Evolutionary conservation across 1,284 basidiomycete genomes (phyloP), one percentile per base, ranked within the genome.

Genomic region (Apiotrichum gamsii): DNA sequence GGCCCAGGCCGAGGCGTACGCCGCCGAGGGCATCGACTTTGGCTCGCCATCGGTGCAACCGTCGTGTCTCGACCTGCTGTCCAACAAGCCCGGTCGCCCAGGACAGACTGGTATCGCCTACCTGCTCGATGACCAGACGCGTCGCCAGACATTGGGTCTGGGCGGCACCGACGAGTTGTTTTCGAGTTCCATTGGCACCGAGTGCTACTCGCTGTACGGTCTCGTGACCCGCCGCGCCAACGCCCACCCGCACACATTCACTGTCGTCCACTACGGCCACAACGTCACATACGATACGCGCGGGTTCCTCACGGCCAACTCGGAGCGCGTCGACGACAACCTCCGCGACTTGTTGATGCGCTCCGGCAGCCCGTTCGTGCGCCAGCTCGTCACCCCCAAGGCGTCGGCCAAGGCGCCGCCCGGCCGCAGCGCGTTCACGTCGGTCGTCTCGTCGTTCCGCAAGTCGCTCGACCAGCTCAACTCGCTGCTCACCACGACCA

Each of bases 121-220:
- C 29, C 40, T 51, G 18, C 52, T 54, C n/a, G 49, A 54, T 24
- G 52, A 54, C 52, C 47, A 54, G 36, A 50, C 52, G 18, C 52
- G 52, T 5, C 47, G 51, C 5, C 47, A 49, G 13, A 48, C 47
- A 4, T 32, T 49, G 8, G 51, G 51, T 3, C 44, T 52, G 10
- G 47, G 47, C n/a, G 51, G 47, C n/a, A 47, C 47, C 2, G 51
- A 53, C 33, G 40, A 45, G 19, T 30, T 35, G 25, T 53, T 53
- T 23, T 45, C 52, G 3, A 37, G 42, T 38, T 51, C 47, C 32
- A 46, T 54, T 16, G 44, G 45, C 11, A 40, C 46, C 19, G 52
- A 49, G 31, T 52, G 51, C 23, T 20, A 35, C 31, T 39, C 45
- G 14, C 39, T 49, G 15, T 40, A 48, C 21, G 51, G 51, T 33